phyloP scores from a whole-genome alignment of 2,329 filamentous ascomycete species.

The Shiraia bambusicola region DNA sequence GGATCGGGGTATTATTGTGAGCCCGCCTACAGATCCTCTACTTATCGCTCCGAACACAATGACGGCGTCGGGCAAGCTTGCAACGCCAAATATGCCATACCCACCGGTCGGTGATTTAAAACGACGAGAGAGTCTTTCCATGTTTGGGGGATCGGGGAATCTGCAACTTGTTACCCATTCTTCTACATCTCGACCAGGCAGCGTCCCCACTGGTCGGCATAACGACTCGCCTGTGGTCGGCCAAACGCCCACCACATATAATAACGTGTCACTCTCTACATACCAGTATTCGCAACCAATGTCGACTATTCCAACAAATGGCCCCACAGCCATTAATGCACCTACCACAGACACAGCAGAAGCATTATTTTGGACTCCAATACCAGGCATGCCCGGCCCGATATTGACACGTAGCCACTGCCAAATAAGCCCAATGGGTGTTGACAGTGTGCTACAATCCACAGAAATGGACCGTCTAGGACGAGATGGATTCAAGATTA shows the following conservation, averaged over 20 bases:
- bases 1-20: slow-evolving; percentile 15
- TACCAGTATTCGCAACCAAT: slow-evolving; percentile 21
- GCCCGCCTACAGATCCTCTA: slow-evolving; percentile 24
- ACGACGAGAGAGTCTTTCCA: slow-evolving; percentile 33
- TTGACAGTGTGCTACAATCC: slow-evolving; percentile 35
- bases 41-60: slow-evolving; percentile 17
- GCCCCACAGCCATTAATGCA: slow-evolving; percentile 14
- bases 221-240: slow-evolving; percentile 17
- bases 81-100: slow-evolving; percentile 8
- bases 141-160: slow-evolving; percentile 27
- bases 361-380: slow-evolving; percentile 42
- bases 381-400: slow-evolving; percentile 44
- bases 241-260: slow-evolving; percentile 11
- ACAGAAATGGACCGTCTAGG: slow-evolving; percentile 33
- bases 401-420: slow-evolving; percentile 32
- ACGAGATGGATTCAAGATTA: slow-evolving; percentile 41
- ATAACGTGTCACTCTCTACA: slow-evolving; percentile 12
- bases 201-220: slow-evolving; percentile 17
- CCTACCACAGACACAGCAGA: slow-evolving; percentile 18
- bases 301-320: slow-evolving; percentile 12
- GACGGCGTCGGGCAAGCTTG: slow-evolving; percentile 10
- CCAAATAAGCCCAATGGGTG: slow-evolving; percentile 37
- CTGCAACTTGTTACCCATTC: slow-evolving; percentile 21
- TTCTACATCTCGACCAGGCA: slow-evolving; percentile 13
- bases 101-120: slow-evolving; percentile 3